Evolutionary conservation across 768 basidiomycete species (phyloP).

Genomic region (Russula ochroleuca): DNA sequence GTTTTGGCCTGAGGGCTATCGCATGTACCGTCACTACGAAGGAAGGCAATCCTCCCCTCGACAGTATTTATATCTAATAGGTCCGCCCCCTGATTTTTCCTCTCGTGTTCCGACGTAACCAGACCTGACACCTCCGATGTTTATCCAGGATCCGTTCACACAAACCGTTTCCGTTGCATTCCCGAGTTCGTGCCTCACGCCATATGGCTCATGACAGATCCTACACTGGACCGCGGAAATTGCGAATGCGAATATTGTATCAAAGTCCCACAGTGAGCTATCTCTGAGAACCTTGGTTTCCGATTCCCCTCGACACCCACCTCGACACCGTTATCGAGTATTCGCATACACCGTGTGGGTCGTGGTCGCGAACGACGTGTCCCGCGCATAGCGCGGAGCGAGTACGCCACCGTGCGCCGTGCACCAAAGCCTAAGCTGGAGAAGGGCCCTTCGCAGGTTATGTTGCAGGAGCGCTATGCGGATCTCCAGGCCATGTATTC

Average conservation of each 20-base stretch:
- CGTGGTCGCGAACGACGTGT: conserved; percentile 20
- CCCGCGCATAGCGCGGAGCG: conserved; percentile 28
- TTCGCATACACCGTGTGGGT: conserved; percentile 20
- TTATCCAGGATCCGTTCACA: conserved; percentile 39
- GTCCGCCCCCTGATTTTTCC: conserved; percentile 37
- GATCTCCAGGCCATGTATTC: conserved; percentile 59
- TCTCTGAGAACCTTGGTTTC: conserved; percentile 57
- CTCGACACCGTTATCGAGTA: conserved; percentile 9
- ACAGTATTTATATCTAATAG: conserved; percentile 75
- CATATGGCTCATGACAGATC: conserved; percentile 66
- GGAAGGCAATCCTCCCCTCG: conserved; percentile 51
- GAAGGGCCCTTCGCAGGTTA: conserved; percentile 41
- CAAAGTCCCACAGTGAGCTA: conserved; percentile 62
- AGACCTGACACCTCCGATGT: background rate
- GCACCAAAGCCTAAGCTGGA: conserved; percentile 36
- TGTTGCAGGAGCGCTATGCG: conserved; percentile 57
- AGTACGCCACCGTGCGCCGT: conserved; percentile 43
- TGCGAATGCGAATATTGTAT: conserved; percentile 79
- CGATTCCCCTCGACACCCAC: conserved; percentile 28
- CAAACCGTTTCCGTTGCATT: conserved; percentile 66
- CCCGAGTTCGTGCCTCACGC: conserved; percentile 85
- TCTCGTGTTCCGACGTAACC: background rate
- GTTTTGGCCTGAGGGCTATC: conserved; percentile 63
- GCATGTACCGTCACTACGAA: conserved; percentile 72
- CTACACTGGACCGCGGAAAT: conserved; percentile 41